Evolutionary conservation across 441 rosid species (phyloP).

Genomic region (Gossypium schwendimanii): DNA sequence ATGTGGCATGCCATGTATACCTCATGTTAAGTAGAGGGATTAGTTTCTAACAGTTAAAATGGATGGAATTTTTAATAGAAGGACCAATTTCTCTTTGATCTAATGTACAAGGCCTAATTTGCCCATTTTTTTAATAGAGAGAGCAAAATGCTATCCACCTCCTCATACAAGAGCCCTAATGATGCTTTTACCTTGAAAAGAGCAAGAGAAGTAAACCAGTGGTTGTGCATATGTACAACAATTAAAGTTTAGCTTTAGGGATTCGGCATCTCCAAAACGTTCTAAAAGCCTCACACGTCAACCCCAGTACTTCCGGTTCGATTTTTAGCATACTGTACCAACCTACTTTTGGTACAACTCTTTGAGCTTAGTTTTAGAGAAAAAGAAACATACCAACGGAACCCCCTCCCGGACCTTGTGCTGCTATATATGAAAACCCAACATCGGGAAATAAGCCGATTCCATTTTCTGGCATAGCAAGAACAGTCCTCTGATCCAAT

Average conservation of each 20-base stretch:
- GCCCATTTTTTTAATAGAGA: too few species aligned
- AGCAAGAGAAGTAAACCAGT: background rate
- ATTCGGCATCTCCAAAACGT: background rate
- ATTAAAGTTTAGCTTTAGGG: background rate
- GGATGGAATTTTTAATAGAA: too few species aligned
- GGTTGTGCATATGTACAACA: background rate
- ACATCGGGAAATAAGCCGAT: conserved; percentile 95
- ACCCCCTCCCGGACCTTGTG: conserved; percentile 83
- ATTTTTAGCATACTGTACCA: background rate
- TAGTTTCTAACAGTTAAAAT: too few species aligned
- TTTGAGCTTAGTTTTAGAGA: background rate
- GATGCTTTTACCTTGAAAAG: background rate
- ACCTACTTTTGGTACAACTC: background rate
- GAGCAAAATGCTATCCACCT: too few species aligned
- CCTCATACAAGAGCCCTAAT: too few species aligned
- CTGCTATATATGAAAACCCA: conserved; percentile 84
- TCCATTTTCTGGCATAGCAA: conserved; percentile 97
- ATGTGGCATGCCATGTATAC: too few species aligned
- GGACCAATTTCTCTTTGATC: too few species aligned
- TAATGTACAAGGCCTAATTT: too few species aligned
- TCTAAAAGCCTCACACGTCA: background rate
- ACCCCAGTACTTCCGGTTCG: background rate
- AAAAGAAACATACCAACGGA: conserved; percentile 53
- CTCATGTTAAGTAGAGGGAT: too few species aligned
- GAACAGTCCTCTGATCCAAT: conserved; percentile 54